Conservation (phyloP, 768 basidiomycete species). For the Grammothele lineata region DNA sequence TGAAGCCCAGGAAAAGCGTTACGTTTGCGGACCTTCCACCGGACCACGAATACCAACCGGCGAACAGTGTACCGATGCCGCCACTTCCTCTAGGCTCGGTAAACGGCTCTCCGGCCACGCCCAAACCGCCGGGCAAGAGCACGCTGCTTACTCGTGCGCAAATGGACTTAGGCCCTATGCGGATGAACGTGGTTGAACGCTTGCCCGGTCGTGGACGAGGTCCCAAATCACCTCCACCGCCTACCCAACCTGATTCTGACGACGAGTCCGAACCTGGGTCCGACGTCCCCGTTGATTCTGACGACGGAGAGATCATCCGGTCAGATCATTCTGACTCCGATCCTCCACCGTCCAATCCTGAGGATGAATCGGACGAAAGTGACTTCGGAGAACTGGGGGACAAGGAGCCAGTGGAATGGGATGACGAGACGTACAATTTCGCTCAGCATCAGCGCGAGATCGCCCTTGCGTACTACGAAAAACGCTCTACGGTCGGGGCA, state of each 20-base stretch:
- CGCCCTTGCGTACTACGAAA: slow-evolving; percentile 64
- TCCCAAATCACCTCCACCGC: slow-evolving; percentile 17
- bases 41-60: slow-evolving; percentile 23
- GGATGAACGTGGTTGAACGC: slow-evolving; percentile 66
- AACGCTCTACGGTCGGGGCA: slow-evolving; percentile 51
- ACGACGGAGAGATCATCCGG: slow-evolving; percentile 25
- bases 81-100: slow-evolving; percentile 39
- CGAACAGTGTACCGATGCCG: slow-evolving; percentile 12
- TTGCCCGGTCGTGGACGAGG: slow-evolving; percentile 31
- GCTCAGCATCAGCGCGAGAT: slow-evolving; percentile 73
- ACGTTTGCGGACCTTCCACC: slow-evolving; percentile 50
- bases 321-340: slow-evolving; percentile 16
- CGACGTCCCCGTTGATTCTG: slow-evolving; percentile 28
- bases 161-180: slow-evolving; percentile 51
- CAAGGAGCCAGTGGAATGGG: slow-evolving; percentile 42
- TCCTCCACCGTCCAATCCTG: not conserved
- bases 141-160: slow-evolving; percentile 28
- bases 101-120: slow-evolving; percentile 48
- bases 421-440: slow-evolving; percentile 55
- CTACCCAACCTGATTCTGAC: slow-evolving; percentile 49
- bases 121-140: slow-evolving; percentile 36
- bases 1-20: slow-evolving; percentile 57
- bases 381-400: slow-evolving; percentile 21
- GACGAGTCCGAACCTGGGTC: slow-evolving; percentile 54
- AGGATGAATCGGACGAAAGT: slow-evolving; percentile 23